Evolutionary conservation across 2,329 filamentous ascomycete species (phyloP).

Genomic region (Massarina eburnea): DNA sequence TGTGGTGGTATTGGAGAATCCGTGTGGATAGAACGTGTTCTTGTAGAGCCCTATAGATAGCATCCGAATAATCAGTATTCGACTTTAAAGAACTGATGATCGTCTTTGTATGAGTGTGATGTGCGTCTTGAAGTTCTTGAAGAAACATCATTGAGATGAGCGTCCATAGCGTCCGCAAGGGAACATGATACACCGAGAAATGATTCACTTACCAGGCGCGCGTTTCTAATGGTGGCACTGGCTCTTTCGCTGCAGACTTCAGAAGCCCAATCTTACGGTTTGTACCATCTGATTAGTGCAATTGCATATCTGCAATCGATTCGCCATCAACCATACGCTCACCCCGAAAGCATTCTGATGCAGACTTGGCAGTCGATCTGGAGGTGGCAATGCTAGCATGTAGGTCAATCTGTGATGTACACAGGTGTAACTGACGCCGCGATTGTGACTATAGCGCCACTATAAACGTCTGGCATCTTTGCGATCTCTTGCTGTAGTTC

Average conservation of each 20-base stretch:
- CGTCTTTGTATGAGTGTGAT: not conserved
- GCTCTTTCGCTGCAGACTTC: not conserved
- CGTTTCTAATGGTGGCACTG: not conserved
- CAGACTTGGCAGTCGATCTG: not conserved
- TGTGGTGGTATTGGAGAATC: not conserved
- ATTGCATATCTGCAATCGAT: not conserved
- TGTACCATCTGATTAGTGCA: not conserved
- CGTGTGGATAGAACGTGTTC: not conserved
- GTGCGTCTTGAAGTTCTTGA: too few species aligned
- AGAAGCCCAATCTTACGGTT: not conserved
- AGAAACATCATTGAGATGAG: too few species aligned
- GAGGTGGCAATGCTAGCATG: not conserved
- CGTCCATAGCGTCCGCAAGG: too few species aligned
- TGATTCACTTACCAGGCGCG: not conserved
- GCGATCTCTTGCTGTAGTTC: conserved; percentile 12
- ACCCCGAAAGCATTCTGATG: conserved; percentile 1
- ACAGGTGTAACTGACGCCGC: conserved; percentile 5
- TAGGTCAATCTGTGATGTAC: conserved; percentile 3
- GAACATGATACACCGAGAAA: too few species aligned
- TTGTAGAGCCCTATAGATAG: not conserved
- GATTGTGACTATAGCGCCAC: conserved; percentile 13
- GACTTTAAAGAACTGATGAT: not conserved
- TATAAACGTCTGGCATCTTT: conserved; percentile 14
- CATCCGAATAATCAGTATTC: not conserved
- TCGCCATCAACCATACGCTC: not conserved